Conservation (phyloP, 192 early-diverging fungal genomes). For the Cladochytrium replicatum region DNA sequence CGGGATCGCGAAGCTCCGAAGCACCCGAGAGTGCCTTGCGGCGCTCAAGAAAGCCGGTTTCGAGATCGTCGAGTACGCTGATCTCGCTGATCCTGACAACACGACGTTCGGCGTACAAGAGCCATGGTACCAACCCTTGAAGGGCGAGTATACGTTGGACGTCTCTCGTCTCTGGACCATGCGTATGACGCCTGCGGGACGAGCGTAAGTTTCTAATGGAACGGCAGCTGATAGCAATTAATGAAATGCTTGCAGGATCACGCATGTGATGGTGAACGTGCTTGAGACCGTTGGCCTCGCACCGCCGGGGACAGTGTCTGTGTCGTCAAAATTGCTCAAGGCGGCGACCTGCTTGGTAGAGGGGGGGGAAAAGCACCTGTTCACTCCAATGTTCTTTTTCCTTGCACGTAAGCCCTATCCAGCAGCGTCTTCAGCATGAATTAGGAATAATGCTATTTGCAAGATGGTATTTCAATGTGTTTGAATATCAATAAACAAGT, state of each 20-base stretch:
- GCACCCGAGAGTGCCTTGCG: slow-evolving; percentile 58
- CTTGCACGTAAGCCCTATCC: slow-evolving; percentile 31
- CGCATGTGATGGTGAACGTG: slow-evolving; percentile 61
- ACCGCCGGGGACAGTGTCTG: slow-evolving; percentile 72
- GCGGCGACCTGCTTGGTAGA: slow-evolving; percentile 72
- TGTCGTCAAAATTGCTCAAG: slow-evolving; percentile 66
- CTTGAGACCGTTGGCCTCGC: slow-evolving; percentile 77
- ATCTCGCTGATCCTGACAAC: slow-evolving; percentile 32
- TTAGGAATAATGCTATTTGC: too few species aligned
- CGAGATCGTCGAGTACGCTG: slow-evolving; percentile 47
- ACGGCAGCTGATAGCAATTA: neutral
- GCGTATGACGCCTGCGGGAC: slow-evolving; percentile 32
- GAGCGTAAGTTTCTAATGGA: slow-evolving; percentile 17
- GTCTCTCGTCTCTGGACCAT: slow-evolving; percentile 19
- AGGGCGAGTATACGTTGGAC: slow-evolving; percentile 38
- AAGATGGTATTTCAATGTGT: too few species aligned
- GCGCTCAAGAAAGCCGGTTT: slow-evolving; percentile 82
- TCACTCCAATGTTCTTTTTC: slow-evolving; percentile 92
- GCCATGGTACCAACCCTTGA: slow-evolving; percentile 77
- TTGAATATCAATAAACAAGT: too few species aligned
- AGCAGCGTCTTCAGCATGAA: too few species aligned
- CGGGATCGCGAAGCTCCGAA: slow-evolving; percentile 79
- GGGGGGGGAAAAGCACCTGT: slow-evolving; percentile 68
- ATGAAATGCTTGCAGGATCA: slow-evolving; percentile 44
- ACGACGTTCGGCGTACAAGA: slow-evolving; percentile 38